Conservation (phyloP, 768 basidiomycete genomes). For the Mycena vitilis region DNA sequence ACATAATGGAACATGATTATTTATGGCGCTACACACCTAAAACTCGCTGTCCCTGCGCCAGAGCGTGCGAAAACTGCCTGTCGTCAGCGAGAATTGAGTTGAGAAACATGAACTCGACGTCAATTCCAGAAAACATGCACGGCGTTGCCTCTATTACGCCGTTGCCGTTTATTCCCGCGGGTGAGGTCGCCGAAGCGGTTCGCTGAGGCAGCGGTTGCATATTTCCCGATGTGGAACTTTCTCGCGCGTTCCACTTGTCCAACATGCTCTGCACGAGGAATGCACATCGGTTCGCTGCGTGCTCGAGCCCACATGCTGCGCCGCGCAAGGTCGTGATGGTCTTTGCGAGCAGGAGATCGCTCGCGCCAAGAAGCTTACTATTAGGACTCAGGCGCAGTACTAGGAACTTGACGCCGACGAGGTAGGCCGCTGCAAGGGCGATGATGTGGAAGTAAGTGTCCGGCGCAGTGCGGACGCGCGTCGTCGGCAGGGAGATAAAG, state of each 20-base stretch:
- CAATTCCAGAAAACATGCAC: no score
- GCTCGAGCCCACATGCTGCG: conserved; percentile 16
- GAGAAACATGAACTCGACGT: no score
- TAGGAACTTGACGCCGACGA: conserved; percentile 49
- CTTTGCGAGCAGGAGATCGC: conserved; percentile 18
- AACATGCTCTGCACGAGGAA: conserved; percentile 5
- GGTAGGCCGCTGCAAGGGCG: conserved; percentile 42
- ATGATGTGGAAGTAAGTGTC: conserved; percentile 46
- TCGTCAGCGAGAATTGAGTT: no score
- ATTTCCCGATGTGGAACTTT: background rate
- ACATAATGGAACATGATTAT: no score
- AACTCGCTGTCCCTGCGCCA: no score
- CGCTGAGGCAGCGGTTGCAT: no score
- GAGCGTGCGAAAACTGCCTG: no score
- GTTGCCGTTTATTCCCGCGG: no score
- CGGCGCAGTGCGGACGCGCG: conserved; percentile 8
- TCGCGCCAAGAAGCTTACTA: conserved; percentile 2
- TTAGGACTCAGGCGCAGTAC: conserved; percentile 8
- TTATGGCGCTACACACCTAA: no score
- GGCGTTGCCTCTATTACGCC: no score
- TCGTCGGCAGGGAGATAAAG: conserved; percentile 45
- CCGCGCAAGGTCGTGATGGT: background rate
- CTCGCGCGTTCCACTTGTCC: conserved; percentile 4
- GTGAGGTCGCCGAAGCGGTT: no score
- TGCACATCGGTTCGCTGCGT: conserved; percentile 5